Base-by-base conservation (phyloP, 352 stramenopile species). In the Plasmopara halstedii region DNA sequence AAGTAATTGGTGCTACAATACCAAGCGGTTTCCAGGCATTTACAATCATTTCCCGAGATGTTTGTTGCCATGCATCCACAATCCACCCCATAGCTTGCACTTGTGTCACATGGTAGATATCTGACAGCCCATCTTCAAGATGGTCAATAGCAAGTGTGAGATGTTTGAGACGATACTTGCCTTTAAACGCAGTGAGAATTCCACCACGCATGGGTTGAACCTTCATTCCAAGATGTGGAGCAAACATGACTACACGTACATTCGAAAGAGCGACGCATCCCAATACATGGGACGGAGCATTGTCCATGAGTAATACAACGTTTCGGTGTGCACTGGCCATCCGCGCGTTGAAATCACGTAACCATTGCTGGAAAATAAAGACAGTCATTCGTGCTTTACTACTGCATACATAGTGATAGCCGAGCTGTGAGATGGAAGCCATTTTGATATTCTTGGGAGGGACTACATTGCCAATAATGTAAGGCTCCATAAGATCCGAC, bases 291-390 rank as follows among this genome's bases (percentile, higher is more conserved):
- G 81, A 93, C 50, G 81, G 78, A 22, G 81, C 81, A 36, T 89
- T 93, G 63, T 93, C 81, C 70, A 93, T 85, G 10, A 93, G 55
- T 41, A 93, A 63, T 50, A 93, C 68, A 25, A 93, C 78, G 42
- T 80, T 78, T 49, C 81, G 78, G 55, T 93, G 81, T 14, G 78
- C 75, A 42, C 77, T 89, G 10, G 80, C 78, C 81, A 93, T 93
- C 41, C 78, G 77, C 17, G 76, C 74, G 43, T 93, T 93, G 35
- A 93, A 88, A 46, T 90, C 78, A 7, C 78, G 78, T 19, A 93
- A 55, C 81, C 81, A 93, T 45, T 90, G 77, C 67, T 93, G 78
- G 57, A 93, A 93, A 49, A 93, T 90, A 48, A 89, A 88, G 23
- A 90, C 76, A 10, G 81, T 93, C 81, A 93, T 93, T 47, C 78